Evolutionary conservation across 1,284 basidiomycete species (phyloP), one percentile per base, ranked within the genome.

Genomic region (Pisolithus thermaeus): DNA sequence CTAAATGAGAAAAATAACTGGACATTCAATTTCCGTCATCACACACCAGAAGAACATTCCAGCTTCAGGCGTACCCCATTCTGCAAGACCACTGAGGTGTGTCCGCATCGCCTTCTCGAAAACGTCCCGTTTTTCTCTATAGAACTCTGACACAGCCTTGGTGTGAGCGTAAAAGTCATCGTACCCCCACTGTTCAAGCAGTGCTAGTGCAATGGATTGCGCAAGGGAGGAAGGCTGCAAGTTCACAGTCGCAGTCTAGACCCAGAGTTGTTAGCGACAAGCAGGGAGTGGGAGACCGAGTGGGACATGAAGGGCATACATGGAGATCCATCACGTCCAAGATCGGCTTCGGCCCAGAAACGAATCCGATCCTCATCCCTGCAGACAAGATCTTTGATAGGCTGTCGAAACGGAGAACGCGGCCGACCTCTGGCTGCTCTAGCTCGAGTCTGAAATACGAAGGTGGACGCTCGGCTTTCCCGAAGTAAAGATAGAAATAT

Each of bases 41-140:
- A 74, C 81, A 54, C 63, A 87, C 90, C 90, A 94, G 62, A 91
- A 81, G 72, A 94, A 93, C 88, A 93, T 89, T 56, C 94, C 94
- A 3, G 94, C 90, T 48, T 91, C 85, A 0, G 95, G 95, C 1
- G 78, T 75, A 39, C 74, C 80, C 93, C 94, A 98, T 58, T 87
- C 84, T 4, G 84, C 92, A 22, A 94, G 70, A 2, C 83, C 90
- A 50, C 73, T 74, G 28, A 97, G 77, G 62, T 95, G 79, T 63
- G 78, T 81, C 52, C 78, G 73, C 67, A 94, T 86, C 32, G 87
- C 84, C 1, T 69, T 67, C 65, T 94, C 89, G 65, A 97, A 97
- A 8, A 83, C 73, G 63, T 92, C 84, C 22, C 92, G 76, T 62
- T 92, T 88, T 58, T 74, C 67, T 49, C 79, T 77, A 71, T 98